phyloP scores from a whole-genome alignment of 106 monocot species.

The Posidonia australis region DNA sequence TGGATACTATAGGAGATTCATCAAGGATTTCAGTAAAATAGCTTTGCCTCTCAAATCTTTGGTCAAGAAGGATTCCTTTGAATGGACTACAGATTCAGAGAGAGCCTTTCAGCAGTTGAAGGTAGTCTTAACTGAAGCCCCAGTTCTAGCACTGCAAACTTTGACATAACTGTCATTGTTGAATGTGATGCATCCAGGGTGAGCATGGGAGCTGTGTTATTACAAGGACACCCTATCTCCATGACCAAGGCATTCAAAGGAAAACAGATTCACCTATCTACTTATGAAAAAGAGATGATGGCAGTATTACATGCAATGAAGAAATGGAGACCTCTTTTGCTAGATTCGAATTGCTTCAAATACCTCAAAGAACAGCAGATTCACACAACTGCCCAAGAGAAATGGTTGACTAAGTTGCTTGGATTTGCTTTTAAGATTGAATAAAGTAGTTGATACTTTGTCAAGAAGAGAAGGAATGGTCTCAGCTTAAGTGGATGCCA shows the following conservation, averaged over 20 bases:
- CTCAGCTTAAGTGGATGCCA: no score
- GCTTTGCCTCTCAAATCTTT: background rate
- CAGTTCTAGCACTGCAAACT: background rate
- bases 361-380: background rate
- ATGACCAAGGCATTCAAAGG: background rate
- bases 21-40: background rate
- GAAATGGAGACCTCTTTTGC: constrained; percentile 2
- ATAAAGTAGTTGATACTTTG: background rate
- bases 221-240: background rate
- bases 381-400: background rate
- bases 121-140: background rate
- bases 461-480: background rate
- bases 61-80: background rate
- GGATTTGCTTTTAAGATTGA: constrained; percentile 3
- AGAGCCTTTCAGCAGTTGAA: background rate
- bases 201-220: background rate
- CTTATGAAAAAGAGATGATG: constrained; percentile 9
- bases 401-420: constrained; percentile 1
- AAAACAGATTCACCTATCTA: background rate
- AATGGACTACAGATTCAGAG: background rate
- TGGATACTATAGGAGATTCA: constrained; percentile 1
- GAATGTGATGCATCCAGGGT: background rate
- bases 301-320: background rate
- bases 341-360: background rate
- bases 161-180: background rate